Evolutionary conservation across 139 green algal species (phyloP).

Genomic region (Micractinium sp.): DNA sequence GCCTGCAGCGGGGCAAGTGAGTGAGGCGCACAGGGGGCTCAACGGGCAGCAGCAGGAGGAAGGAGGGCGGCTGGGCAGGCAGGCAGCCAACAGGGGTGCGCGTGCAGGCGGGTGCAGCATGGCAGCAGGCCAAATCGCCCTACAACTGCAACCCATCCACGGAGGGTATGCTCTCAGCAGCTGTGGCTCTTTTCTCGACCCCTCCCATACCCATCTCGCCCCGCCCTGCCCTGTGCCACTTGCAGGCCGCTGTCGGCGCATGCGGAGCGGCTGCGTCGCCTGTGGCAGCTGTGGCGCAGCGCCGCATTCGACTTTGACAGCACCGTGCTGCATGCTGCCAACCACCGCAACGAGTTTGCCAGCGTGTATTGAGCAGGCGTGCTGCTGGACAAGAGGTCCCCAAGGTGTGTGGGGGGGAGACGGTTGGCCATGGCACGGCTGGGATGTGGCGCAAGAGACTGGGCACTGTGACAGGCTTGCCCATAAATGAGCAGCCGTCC

Average conservation of each 20-base stretch:
- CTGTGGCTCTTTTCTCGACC: neutral
- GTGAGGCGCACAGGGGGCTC: neutral
- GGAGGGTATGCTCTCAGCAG: no score
- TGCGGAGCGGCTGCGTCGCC: neutral
- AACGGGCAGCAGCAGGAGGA: neutral
- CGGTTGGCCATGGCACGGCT: no score
- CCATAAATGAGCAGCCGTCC: no score
- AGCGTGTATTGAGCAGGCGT: neutral
- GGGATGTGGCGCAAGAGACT: no score
- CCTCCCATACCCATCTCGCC: neutral
- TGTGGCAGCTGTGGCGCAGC: slow-evolving; percentile 33
- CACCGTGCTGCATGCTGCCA: slow-evolving; percentile 27
- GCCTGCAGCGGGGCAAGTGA: slow-evolving; percentile 39
- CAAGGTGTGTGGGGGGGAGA: no score
- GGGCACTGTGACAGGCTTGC: no score
- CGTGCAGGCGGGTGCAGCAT: no score
- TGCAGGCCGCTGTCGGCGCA: slow-evolving; percentile 22
- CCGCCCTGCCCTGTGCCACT: neutral
- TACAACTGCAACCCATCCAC: neutral
- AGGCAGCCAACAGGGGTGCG: no score
- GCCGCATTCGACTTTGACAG: slow-evolving; percentile 38
- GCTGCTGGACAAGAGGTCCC: no score
- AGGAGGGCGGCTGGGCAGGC: no score
- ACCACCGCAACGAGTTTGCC: slow-evolving; percentile 19
- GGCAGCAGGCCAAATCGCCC: neutral